These are phyloP conservation scores for Exophiala xenobiotica DNA, from an alignment of 2,329 filamentous ascomycete genomes.

Conservation along the genomic window DNA sequence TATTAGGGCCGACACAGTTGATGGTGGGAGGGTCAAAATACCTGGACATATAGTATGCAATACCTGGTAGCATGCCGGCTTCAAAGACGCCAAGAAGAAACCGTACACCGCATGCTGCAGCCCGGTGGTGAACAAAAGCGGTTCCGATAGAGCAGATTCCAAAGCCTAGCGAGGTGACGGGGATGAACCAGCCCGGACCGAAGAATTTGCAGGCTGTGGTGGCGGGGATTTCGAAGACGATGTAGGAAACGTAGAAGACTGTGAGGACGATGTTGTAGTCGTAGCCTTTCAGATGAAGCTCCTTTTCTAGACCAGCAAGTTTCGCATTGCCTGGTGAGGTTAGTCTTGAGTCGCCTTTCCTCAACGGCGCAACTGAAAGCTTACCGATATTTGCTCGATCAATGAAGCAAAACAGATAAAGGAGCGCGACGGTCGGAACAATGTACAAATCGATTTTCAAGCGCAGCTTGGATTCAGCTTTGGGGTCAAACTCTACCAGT, in stretches of 20 bases:
- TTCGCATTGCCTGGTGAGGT: slow-evolving; percentile 64
- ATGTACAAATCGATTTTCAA: slow-evolving; percentile 66
- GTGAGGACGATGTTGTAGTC: slow-evolving; percentile 70
- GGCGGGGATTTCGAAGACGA: slow-evolving; percentile 68
- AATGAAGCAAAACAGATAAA: slow-evolving; percentile 74
- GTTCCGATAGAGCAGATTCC: slow-evolving; percentile 64
- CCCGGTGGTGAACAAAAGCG: slow-evolving; percentile 61
- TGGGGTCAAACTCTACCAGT: slow-evolving; percentile 55
- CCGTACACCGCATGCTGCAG: slow-evolving; percentile 58
- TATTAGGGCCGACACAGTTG: too few species aligned
- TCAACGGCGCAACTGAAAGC: too few species aligned
- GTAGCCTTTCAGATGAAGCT: slow-evolving; percentile 59
- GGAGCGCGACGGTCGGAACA: slow-evolving; percentile 63
- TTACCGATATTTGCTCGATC: slow-evolving; percentile 67
- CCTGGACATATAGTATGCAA: slow-evolving; percentile 61
- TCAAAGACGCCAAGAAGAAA: slow-evolving; percentile 63
- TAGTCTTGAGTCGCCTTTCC: slow-evolving; percentile 33
- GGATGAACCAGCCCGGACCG: slow-evolving; percentile 71
- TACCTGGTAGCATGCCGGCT: slow-evolving; percentile 71
- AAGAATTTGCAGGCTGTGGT: slow-evolving; percentile 70
- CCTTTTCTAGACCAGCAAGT: slow-evolving; percentile 63
- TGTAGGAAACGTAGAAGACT: slow-evolving; percentile 71
- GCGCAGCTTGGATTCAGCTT: slow-evolving; percentile 58
- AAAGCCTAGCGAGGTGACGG: slow-evolving; percentile 61
- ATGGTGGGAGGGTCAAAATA: not conserved